Conservation (phyloP, 176 grass and related monocot genomes). For the Thalia dealbata region DNA sequence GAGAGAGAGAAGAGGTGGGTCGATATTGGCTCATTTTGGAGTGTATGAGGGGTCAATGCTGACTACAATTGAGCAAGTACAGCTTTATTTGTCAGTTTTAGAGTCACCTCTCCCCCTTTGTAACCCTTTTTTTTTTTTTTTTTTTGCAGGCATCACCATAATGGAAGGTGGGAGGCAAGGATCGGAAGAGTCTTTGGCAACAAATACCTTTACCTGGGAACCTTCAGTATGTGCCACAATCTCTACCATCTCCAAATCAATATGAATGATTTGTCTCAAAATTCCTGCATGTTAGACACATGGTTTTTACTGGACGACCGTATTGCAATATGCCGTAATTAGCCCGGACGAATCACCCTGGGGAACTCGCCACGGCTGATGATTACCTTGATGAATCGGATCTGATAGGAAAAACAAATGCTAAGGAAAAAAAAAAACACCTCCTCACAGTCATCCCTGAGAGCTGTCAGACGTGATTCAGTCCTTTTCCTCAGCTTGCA, state of each 20-base stretch:
- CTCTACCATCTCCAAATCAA: background rate
- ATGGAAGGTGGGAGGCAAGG: constrained; percentile 36
- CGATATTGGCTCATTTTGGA: no score
- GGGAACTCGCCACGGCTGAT: no score
- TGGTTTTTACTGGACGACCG: no score
- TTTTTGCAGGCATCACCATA: constrained; percentile 40
- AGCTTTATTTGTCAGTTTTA: constrained; percentile 5
- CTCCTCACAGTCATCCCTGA: background rate
- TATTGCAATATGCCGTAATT: no score
- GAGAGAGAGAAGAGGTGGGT: no score
- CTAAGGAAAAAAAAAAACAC: background rate
- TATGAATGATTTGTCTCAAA: background rate
- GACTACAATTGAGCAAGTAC: background rate
- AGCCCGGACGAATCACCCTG: background rate
- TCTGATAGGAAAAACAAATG: no score
- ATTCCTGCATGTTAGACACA: no score
- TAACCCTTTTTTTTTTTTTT: no score
- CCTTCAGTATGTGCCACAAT: constrained; percentile 31
- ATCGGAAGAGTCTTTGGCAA: constrained; percentile 36
- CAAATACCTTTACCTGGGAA: constrained; percentile 40
- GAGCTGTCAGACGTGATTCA: background rate
- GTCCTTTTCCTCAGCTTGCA: background rate
- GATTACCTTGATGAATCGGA: no score
- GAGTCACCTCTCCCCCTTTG: background rate
- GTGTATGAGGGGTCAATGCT: no score